phyloP scores from a whole-genome alignment of 1,139 yeast genomes.

The Saccharomycopsis hybrid region DNA sequence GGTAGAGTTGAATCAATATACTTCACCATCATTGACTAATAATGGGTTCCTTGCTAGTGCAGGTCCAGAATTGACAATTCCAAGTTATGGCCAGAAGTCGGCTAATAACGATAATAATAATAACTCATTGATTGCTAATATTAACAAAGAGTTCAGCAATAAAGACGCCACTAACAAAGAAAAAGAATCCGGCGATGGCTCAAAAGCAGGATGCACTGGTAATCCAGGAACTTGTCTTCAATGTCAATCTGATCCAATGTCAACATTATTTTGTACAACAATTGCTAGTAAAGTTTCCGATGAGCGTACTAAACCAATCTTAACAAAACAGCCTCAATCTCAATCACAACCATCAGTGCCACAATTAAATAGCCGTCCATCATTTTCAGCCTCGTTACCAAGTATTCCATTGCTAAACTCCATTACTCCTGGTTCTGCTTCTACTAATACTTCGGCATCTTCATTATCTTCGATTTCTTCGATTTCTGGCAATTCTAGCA shows the following conservation, averaged over 20 bases:
- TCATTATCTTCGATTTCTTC: background rate
- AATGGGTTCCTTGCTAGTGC: background rate
- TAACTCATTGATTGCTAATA: background rate
- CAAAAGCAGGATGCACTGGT: slow-evolving; percentile 58
- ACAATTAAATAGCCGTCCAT: slow-evolving; percentile 7
- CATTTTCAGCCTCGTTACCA: slow-evolving; percentile 1
- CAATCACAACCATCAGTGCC: slow-evolving; percentile 11
- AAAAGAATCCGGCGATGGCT: background rate
- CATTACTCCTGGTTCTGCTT: background rate
- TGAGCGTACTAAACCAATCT: slow-evolving; percentile 22
- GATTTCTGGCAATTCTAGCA: slow-evolving; percentile 22
- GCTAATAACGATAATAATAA: background rate
- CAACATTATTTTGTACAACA: slow-evolving; percentile 80
- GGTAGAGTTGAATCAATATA: slow-evolving; percentile 33
- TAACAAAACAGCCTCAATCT: background rate
- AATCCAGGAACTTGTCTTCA: slow-evolving; percentile 83
- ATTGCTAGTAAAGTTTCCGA: slow-evolving; percentile 50
- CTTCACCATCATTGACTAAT: background rate
- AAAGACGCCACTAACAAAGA: background rate
- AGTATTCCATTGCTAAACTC: background rate
- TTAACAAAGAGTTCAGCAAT: background rate
- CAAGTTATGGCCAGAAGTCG: background rate
- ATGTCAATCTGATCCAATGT: slow-evolving; percentile 84
- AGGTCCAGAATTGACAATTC: background rate
- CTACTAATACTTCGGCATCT: background rate